Evolutionary conservation across 768 basidiomycete species (phyloP).

Genomic region (Suillus discolor): DNA sequence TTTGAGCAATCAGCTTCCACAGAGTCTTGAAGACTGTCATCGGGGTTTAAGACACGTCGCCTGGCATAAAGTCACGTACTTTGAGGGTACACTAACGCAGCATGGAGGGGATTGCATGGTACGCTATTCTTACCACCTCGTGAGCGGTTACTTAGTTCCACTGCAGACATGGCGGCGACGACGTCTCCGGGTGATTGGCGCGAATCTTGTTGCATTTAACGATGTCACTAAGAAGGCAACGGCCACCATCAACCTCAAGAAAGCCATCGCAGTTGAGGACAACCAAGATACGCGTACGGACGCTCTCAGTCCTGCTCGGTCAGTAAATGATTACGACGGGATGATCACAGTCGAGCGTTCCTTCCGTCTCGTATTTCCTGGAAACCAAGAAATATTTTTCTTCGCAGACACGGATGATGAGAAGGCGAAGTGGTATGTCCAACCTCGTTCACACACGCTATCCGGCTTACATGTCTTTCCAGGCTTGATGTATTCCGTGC

Average conservation of each 20-base stretch:
- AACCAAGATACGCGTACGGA: conserved; percentile 60
- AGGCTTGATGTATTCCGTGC: conserved; percentile 89
- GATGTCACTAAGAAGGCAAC: conserved; percentile 91
- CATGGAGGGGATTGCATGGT: conserved; percentile 91
- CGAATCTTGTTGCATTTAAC: conserved; percentile 87
- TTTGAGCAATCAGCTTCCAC: conserved; percentile 74
- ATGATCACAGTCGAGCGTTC: conserved; percentile 76
- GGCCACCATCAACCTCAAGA: conserved; percentile 88
- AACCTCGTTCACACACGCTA: not conserved
- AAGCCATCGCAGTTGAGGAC: conserved; percentile 78
- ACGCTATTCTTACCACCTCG: conserved; percentile 34
- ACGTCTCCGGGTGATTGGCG: conserved; percentile 81
- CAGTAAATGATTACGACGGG: conserved; percentile 60
- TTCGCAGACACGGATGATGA: conserved; percentile 90
- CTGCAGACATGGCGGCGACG: conserved; percentile 79
- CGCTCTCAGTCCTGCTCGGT: conserved; percentile 46
- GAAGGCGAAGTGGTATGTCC: conserved; percentile 79
- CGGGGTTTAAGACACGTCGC: conserved; percentile 86
- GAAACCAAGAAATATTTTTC: conserved; percentile 81
- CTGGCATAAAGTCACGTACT: conserved; percentile 95
- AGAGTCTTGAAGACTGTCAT: conserved; percentile 91
- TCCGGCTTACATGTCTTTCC: conserved; percentile 12
- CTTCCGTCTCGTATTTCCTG: conserved; percentile 81
- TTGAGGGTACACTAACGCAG: conserved; percentile 92
- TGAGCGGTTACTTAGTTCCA: not conserved